Conservation (phyloP, 2,329 filamentous ascomycete species). For the Claviceps sp. region DNA sequence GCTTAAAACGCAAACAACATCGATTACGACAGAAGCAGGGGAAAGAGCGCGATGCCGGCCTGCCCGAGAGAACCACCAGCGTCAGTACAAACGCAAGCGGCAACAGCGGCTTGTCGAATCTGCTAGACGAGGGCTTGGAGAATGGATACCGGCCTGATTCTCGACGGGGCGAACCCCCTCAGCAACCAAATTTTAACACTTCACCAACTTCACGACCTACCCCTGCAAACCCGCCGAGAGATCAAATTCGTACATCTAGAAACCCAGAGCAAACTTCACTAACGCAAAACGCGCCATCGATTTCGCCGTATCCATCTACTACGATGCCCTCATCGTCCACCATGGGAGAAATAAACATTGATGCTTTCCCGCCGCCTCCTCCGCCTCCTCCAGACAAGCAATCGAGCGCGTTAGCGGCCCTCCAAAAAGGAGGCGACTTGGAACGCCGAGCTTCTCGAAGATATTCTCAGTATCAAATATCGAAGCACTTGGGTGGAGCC, state of each 20-base stretch:
- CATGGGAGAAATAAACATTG: constrained; percentile 38
- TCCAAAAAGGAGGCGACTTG: constrained; percentile 84
- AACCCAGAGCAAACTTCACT: constrained; percentile 51
- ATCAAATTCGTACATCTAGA: constrained; percentile 36
- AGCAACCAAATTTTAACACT: constrained; percentile 17
- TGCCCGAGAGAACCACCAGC: constrained; percentile 40
- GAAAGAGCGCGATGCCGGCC: constrained; percentile 37
- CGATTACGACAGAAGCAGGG: constrained; percentile 56
- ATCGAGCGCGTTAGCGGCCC: constrained; percentile 77
- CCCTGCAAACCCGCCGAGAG: constrained; percentile 25
- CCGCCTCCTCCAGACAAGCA: constrained; percentile 61
- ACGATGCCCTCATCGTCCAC: constrained; percentile 28
- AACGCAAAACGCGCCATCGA: constrained; percentile 62
- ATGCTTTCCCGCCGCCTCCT: constrained; percentile 55
- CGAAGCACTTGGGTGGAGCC: constrained; percentile 75
- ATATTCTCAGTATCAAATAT: constrained; percentile 94
- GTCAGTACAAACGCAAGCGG: constrained; percentile 44
- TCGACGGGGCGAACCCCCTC: constrained; percentile 17
- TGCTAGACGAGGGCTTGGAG: constrained; percentile 47
- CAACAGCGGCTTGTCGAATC: constrained; percentile 39
- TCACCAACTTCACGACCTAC: constrained; percentile 37
- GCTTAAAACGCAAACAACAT: constrained; percentile 92
- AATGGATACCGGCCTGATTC: constrained; percentile 33
- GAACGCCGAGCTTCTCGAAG: constrained; percentile 84
- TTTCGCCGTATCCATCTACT: constrained; percentile 55